These are phyloP conservation scores for Claviceps sorghi DNA, from an alignment of 2,329 filamentous ascomycete species.

Conservation along the genomic window DNA sequence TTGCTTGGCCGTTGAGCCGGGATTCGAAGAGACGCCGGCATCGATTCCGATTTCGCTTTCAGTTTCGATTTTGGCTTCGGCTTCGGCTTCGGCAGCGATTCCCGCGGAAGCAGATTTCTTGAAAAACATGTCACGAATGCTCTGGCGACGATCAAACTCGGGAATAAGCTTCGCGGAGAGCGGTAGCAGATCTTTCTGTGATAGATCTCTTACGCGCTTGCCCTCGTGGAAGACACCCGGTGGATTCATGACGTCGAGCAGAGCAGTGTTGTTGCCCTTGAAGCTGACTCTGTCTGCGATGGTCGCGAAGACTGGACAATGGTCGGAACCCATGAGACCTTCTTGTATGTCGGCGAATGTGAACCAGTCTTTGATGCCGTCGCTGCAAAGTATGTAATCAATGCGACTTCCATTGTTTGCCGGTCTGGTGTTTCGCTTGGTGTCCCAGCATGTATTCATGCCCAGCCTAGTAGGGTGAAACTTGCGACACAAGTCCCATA, in stretches of 20 bases:
- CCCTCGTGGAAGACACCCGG: slow-evolving; percentile 55
- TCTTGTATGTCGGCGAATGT: slow-evolving; percentile 75
- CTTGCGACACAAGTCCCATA: slow-evolving; percentile 72
- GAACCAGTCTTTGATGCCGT: slow-evolving; percentile 69
- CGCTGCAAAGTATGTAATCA: slow-evolving; percentile 79
- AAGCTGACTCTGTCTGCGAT: slow-evolving; percentile 48
- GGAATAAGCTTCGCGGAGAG: slow-evolving; percentile 72
- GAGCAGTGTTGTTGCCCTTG: slow-evolving; percentile 32
- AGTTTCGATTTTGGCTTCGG: neutral
- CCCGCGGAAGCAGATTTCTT: slow-evolving; percentile 17
- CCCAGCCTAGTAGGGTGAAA: slow-evolving; percentile 68
- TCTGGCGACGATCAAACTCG: slow-evolving; percentile 73
- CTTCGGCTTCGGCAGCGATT: neutral
- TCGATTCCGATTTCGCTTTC: neutral
- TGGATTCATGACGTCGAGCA: slow-evolving; percentile 67
- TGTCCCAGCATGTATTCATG: slow-evolving; percentile 98
- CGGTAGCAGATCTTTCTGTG: slow-evolving; percentile 49
- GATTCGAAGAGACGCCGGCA: neutral
- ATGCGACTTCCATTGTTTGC: slow-evolving; percentile 88
- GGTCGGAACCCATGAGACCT: slow-evolving; percentile 85
- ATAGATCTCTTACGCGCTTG: slow-evolving; percentile 50
- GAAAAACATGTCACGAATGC: slow-evolving; percentile 82
- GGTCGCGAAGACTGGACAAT: slow-evolving; percentile 79
- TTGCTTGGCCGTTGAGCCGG: neutral
- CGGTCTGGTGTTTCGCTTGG: slow-evolving; percentile 85